Evolutionary conservation across 805 yeast species (phyloP), one percentile per base, ranked within the genome.

Genomic region (Monosporozyma yasuniensis): DNA sequence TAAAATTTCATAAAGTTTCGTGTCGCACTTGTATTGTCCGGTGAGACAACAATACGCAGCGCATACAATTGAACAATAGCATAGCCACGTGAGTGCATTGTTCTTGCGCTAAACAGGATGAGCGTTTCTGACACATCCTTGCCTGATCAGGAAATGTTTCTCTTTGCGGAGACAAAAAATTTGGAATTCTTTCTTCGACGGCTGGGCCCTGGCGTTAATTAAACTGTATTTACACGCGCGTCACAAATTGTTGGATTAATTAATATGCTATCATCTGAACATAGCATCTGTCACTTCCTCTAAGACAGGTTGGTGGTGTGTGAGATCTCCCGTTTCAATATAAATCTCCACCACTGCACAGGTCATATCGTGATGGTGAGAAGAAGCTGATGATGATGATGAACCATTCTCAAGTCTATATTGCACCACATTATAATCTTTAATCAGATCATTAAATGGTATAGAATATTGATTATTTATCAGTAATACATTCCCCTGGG

Each of bases 201-300:
- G 27, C 27, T 25, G 27, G 27, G 27, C 27, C 27, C 27, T 25
- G 27, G 27, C 27, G 27, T 25, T 30, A n/a, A n/a, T n/a, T 30
- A 4, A 11, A 30, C 10, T 30, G 14, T 30, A 30, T 11, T 30
- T 10, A 3, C 14, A 11, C 27, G 8, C 27, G 27, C 27, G 27
- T 25, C 27, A 25, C 27, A 25, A 25, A 25, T 25, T 25, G 8
- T n/a, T n/a, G n/a, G n/a, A 25, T 25, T 8, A 5, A 4, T 25
- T 5, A 25, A 25, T 25, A 4, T n/a, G 14, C n/a, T 39, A 14
- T 21, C 8, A 2, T 4, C 14, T 21, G 42, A 39, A 21, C 42
- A 39, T 39, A 18, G 42, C 42, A 21, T 39, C 42, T 21, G 42
- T 9, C 42, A 39, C 42, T 21, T 39, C 42, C 21, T 39, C 42